Base-by-base conservation (phyloP, 768 basidiomycete genomes). In the Lenzites betulinus region DNA sequence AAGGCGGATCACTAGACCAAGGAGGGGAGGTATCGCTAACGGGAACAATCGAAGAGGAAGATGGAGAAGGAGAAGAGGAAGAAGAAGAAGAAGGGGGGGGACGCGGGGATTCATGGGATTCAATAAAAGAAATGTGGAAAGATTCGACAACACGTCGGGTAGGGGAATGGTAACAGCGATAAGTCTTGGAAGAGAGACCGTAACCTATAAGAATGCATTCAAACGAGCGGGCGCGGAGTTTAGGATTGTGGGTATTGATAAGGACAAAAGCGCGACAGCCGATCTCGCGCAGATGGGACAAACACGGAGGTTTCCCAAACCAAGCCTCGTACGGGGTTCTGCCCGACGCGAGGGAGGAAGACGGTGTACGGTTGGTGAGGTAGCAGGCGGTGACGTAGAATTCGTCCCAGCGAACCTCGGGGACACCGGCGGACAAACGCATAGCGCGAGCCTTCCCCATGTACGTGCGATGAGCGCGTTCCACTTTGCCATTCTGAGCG, bases 401-500 rank as follows among this genome's bases (percentile, higher is more conserved):
- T 22, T 62, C 54, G 35, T 60, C 59, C 59, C 59, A 60, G 7
- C 53, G 59, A 23, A 51, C 44, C 38, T 53, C 47, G 1, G 59
- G 53, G 1, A 54, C n/a, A 15, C 26, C 25, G 13, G 53, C 53
- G 11, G 52, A 9, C 12, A 54, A 18, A 16, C 59, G 52, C 59
- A 55, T 60, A 6, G 53, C 53, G 7, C 53, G 53, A 1, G 38
- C 35, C 15, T 54, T 53, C 9, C 53, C 53, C 53, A 77, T 65
- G 5, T 77, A 56, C 0, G 76, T 78, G 8, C 67, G 64, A 53
- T 80, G 77, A 41, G 73, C 52, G 0, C 74, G 67, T 52, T 80
- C 76, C 2, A 75, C 75, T 7, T 64, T 59, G 3, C 78, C 75
- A 56, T 73, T 78, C 11, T 77, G 73, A 0, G 70, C 71, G n/a